Percentiles rank a stretch among this genome's conserved stretches.
phyloP scores from a whole-genome alignment of 495 filamentous ascomycete species.

The Hypoxylon perforatum region DNA sequence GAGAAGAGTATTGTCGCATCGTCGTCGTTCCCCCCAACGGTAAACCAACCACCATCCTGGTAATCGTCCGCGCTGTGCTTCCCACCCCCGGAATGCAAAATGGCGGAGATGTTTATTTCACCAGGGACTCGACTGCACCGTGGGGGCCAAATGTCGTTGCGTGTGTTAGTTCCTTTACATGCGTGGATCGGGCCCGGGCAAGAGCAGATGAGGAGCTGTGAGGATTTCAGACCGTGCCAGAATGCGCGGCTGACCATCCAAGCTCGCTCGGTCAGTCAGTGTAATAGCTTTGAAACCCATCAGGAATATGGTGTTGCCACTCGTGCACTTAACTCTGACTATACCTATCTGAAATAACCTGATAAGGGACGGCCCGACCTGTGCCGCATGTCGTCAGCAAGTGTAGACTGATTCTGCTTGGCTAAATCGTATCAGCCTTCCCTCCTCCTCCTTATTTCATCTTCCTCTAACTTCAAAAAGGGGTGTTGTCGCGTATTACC shows the following conservation, averaged over 20 bases:
- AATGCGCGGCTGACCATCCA: slow-evolving; percentile 40
- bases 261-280: no score
- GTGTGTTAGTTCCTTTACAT: slow-evolving; percentile 1
- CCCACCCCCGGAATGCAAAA: slow-evolving; percentile 25
- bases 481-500: slow-evolving; percentile 33
- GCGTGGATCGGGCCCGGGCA: neutral
- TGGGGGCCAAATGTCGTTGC: slow-evolving; percentile 22
- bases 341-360: slow-evolving; percentile 27
- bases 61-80: slow-evolving; percentile 26
- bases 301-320: slow-evolving; percentile 36
- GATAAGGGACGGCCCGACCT: slow-evolving; percentile 43
- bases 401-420: neutral
- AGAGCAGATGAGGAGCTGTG: slow-evolving; percentile 8
- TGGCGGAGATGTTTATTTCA: slow-evolving; percentile 28
- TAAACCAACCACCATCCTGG: slow-evolving; percentile 27
- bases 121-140: slow-evolving; percentile 15
- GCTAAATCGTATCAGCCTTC: no score
- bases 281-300: slow-evolving; percentile 26
- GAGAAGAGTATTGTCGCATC: slow-evolving; percentile 14
- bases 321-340: slow-evolving; percentile 36
- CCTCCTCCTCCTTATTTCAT: slow-evolving; percentile 14
- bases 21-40: slow-evolving; percentile 15
- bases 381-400: slow-evolving; percentile 37
- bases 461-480: slow-evolving; percentile 2
- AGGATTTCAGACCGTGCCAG: no score